A percentile compares a stretch with the other conserved stretches of the same genome.
phyloP scores from a whole-genome alignment of 2,329 filamentous ascomycete genomes.

The Talaromyces funiculosus region DNA sequence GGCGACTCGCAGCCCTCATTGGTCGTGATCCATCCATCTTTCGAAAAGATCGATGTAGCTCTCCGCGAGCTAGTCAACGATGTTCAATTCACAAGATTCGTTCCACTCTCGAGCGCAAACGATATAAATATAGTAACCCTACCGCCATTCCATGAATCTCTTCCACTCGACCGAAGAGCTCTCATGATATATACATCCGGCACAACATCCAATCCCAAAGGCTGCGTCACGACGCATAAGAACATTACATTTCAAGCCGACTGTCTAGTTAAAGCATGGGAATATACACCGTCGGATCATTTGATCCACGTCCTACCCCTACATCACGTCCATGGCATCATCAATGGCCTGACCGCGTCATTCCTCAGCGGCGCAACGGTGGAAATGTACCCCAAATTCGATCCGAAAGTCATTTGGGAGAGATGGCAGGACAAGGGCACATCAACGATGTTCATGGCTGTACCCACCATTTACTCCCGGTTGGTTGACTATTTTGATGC shows the following conservation, averaged over 20 bases:
- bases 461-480: slow-evolving; percentile 48
- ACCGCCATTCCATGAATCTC: slow-evolving; percentile 28
- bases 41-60: slow-evolving; percentile 28
- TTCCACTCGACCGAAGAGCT: slow-evolving; percentile 28
- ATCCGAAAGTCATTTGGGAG: slow-evolving; percentile 42
- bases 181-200: slow-evolving; percentile 42
- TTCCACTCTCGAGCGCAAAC: slow-evolving; percentile 20
- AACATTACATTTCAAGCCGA: slow-evolving; percentile 32
- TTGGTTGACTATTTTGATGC: slow-evolving; percentile 43
- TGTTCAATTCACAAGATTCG: slow-evolving; percentile 28
- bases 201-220: slow-evolving; percentile 39
- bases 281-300: slow-evolving; percentile 39
- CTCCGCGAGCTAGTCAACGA: slow-evolving; percentile 27
- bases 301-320: slow-evolving; percentile 48
- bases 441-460: slow-evolving; percentile 47
- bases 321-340: slow-evolving; percentile 48
- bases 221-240: slow-evolving; percentile 40
- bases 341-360: slow-evolving; percentile 46
- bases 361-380: slow-evolving; percentile 43
- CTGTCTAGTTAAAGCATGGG: slow-evolving; percentile 32
- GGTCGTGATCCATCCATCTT: slow-evolving; percentile 37
- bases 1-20: slow-evolving; percentile 39
- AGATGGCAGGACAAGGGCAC: slow-evolving; percentile 39
- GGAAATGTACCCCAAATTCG: slow-evolving; percentile 44
- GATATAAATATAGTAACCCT: slow-evolving; percentile 18